Base-by-base conservation (phyloP, 306 rosid genomes). In the Prunus dulcis region DNA sequence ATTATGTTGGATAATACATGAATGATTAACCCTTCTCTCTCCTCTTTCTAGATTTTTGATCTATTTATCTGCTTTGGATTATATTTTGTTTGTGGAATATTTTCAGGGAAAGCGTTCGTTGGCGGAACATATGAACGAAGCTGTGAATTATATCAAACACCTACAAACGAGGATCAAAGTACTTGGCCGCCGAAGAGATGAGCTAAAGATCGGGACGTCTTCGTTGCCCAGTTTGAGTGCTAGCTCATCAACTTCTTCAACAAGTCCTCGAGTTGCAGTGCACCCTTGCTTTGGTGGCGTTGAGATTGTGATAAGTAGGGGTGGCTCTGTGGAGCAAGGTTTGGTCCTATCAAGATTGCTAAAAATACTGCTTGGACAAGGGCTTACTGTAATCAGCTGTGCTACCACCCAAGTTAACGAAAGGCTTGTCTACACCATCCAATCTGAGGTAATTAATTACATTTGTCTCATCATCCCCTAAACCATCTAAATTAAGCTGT, bases 251-350 rank as follows among this genome's bases (percentile, higher is more conserved):
- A 60, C 38, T 32, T 32, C 34, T 63, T 71, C 58, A 46, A 15
- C 69, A 17, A 43, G 57, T 56, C 79, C 74, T 9, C 63, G 69
- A 50, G 82, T 83, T 71, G 12, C 30, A 50, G 84, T 88, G 82
- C 84, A 78, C 23, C 84, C 86, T 49, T 85, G 83, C 25, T 55
- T 23, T 5, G 82, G 79, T 2, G 91, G 96, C 9, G 64, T 87
- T 69, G 90, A 91, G 84, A 81, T 88, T 75, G 63, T 77, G 53
- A 79, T 88, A 69, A 75, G 68, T 10, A 64, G 74, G 20, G 47
- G 64, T 56, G 34, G 69, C 30, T 67, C 49, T 57, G 6, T 4
- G 6, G 51, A 67, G 13, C 56, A 25, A 34, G 28, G 47, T 69
- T 76, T 64, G 2, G 56, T 79, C 32, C 46, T 83, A 25, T 79